Percentiles rank a stretch among this genome's conserved stretches.
Evolutionary conservation across 805 yeast species (phyloP).

Genomic region (Metschnikowia proteae): DNA sequence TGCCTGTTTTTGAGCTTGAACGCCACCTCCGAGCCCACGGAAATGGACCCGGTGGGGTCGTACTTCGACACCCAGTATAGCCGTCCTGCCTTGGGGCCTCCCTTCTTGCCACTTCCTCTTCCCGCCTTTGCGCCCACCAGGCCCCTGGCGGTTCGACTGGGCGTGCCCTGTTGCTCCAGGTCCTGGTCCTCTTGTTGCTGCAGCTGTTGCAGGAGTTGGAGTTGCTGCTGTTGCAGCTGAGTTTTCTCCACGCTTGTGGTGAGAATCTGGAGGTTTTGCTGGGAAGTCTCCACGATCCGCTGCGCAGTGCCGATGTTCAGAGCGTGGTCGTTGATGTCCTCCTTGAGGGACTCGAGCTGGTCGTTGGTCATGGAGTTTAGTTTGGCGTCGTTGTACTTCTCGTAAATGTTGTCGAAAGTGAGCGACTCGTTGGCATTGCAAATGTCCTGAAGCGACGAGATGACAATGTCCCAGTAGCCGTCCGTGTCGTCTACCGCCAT

Average conservation of each 20-base stretch:
- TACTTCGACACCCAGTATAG: conserved; percentile 51
- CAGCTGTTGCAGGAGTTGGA: conserved; percentile 4
- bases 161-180: conserved; percentile 8
- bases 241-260: conserved; percentile 26
- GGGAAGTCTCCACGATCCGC: conserved; percentile 36
- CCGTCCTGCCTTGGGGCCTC: conserved; percentile 34
- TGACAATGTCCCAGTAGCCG: conserved; percentile 65
- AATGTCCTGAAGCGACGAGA: conserved; percentile 64
- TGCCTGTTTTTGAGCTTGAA: conserved; percentile 68
- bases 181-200: neutral
- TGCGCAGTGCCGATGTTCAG: conserved; percentile 53
- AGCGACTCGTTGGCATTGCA: conserved; percentile 57
- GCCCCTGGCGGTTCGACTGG: conserved; percentile 6
- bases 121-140: conserved; percentile 14
- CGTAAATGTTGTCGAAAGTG: conserved; percentile 43
- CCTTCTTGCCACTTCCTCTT: conserved; percentile 15
- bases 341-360: conserved; percentile 39
- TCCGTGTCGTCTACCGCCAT: conserved; percentile 37
- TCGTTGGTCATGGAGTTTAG: conserved; percentile 31
- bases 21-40: conserved; percentile 81
- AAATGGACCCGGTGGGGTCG: conserved; percentile 56
- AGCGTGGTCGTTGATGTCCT: conserved; percentile 47
- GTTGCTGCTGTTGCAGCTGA: conserved; percentile 8
- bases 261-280: conserved; percentile 45
- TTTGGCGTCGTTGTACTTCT: conserved; percentile 23